Conservation (phyloP, 1,284 basidiomycete species). For the Naganishia albida region DNA sequence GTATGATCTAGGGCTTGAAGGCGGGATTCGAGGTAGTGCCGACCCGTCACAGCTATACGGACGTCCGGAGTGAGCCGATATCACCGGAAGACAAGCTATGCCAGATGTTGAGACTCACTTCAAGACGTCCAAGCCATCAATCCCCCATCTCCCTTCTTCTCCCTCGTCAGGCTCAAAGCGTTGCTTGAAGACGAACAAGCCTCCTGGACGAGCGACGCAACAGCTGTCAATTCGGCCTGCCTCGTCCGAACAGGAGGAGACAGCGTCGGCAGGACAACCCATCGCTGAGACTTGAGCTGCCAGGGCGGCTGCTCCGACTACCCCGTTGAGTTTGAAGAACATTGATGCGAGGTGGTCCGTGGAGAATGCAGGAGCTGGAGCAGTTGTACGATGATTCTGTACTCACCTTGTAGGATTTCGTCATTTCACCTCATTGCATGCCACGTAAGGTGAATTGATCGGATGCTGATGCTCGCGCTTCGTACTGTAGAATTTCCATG, state of each 20-base stretch:
- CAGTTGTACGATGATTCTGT: background rate
- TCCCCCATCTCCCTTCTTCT: constrained; percentile 50
- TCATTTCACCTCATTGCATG: background rate
- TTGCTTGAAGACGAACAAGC: constrained; percentile 49
- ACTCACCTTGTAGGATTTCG: too few species aligned
- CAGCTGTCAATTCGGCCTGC: constrained; percentile 42
- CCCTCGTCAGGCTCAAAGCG: constrained; percentile 50
- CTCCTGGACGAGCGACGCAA: constrained; percentile 45
- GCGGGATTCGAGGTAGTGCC: constrained; percentile 5
- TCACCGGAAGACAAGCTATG: background rate
- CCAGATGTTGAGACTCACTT: constrained; percentile 40
- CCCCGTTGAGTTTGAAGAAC: constrained; percentile 16
- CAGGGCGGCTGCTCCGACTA: constrained; percentile 8
- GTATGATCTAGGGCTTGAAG: constrained; percentile 31
- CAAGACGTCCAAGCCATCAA: constrained; percentile 49
- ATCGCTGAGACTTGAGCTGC: constrained; percentile 3
- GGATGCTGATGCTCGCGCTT: background rate
- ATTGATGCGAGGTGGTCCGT: background rate
- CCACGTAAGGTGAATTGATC: constrained; percentile 9
- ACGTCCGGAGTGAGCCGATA: background rate
- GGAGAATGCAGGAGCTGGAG: background rate
- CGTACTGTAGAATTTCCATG: too few species aligned
- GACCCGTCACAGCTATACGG: constrained; percentile 26
- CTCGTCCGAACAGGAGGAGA: constrained; percentile 39
- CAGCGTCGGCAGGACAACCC: constrained; percentile 10